Base-by-base conservation (phyloP, 2,329 filamentous ascomycete species). In the Nigrograna mackinnonii region DNA sequence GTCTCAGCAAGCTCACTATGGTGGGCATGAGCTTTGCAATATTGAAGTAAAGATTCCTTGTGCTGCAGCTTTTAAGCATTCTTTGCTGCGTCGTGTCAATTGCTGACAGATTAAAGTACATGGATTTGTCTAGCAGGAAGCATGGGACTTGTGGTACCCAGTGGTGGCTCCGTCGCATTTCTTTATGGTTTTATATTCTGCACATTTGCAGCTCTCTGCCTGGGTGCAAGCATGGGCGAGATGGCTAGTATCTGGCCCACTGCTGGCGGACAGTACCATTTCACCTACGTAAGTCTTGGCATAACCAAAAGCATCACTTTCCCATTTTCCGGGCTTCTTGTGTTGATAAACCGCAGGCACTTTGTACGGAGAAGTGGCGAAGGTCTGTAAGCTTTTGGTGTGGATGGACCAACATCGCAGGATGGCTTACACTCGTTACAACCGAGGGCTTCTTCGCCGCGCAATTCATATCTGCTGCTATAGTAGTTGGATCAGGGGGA, bases 101-200 rank as follows among this genome's bases (percentile, higher is more conserved):
- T 19, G 24, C 24, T 32, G 17, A n/a, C 33, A 3, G 6, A 14
- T 5, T 21, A 22, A 32, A 69, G 66, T 39, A 70, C 67, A 14
- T 70, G 66, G 66, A 69, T 69, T 37, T 69, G 69, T 9, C 60
- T 75, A 2, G 71, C 71, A 1, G 72, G 71, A 2, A 71, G 71
- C 3, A 58, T 75, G 0, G 71, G 70, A 3, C 55, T 74, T 3
- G 69, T 49, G 4, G 35, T 49, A 37, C 43, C 40, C 5, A 41
- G 32, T 19, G 72, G 72, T 3, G 68, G 72, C 12, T 68, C 71
- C 1, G 68, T 73, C 2, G 62, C 71, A 0, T 69, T 75, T 31
- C 37, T 75, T 0, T 76, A 75, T 45, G 73, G 73, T 3, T 75
- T 76, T 45, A 58, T 75, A 36, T 73, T 76, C 50, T 74, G 70